These are phyloP conservation scores for Kluyveromyces nonfermentans DNA, from an alignment of 805 yeast genomes.

Conservation along the genomic window DNA sequence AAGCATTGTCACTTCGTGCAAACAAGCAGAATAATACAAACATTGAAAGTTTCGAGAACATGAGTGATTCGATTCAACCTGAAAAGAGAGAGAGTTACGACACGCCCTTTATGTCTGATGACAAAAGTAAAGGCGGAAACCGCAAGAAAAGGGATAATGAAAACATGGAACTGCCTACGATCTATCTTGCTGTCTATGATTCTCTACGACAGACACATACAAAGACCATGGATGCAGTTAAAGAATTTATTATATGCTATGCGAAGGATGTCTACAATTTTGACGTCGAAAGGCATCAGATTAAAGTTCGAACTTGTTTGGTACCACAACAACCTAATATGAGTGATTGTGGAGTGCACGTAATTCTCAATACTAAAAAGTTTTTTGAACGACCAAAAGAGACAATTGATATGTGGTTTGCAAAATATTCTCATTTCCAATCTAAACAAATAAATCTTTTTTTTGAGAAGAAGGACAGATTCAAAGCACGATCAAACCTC, in stretches of 20 bases:
- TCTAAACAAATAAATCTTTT: conserved; percentile 16
- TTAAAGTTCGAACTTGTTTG: conserved; percentile 39
- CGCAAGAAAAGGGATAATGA: conserved; percentile 1
- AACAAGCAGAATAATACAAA: not conserved
- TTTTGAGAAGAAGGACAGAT: conserved; percentile 22
- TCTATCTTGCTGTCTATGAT: conserved; percentile 57
- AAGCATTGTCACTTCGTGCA: not conserved
- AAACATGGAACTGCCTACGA: conserved; percentile 9
- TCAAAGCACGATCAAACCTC: conserved; percentile 19
- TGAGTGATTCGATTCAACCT: not conserved
- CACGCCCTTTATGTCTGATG: conserved; percentile 1
- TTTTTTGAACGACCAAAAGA: conserved; percentile 42
- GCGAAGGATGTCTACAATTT: conserved; percentile 54
- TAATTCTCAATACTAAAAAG: conserved; percentile 59
- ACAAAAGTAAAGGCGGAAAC: not conserved
- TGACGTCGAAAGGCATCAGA: conserved; percentile 36
- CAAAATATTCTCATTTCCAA: conserved; percentile 12
- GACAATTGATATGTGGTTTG: conserved; percentile 44
- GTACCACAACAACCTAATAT: conserved; percentile 83
- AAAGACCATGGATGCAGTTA: conserved; percentile 43
- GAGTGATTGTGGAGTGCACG: conserved; percentile 93
- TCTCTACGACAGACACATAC: conserved; percentile 56
- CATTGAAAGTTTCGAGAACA: not conserved
- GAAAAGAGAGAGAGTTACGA: not conserved
- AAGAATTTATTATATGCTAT: conserved; percentile 52